phyloP scores from a whole-genome alignment of 441 rosid genomes.

The Pelargonium myrrhifolium region DNA sequence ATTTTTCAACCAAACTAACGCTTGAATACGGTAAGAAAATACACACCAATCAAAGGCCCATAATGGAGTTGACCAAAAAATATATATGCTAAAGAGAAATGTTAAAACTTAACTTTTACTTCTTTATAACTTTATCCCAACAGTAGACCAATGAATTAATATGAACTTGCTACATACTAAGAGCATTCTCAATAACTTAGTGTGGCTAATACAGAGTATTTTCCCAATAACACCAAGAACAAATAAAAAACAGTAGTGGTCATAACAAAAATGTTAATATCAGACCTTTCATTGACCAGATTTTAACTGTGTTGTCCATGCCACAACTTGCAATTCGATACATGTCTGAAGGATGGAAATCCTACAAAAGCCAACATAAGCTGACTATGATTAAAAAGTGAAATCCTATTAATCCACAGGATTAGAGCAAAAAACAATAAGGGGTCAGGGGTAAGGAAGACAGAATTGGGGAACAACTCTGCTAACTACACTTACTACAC shows the following conservation, averaged over 20 bases:
- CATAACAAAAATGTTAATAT: not conserved
- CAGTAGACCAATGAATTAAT: not conserved
- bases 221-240: not conserved
- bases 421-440: not conserved
- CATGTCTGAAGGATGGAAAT: conserved; percentile 84
- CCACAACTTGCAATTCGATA: conserved; percentile 88
- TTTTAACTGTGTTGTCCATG: conserved; percentile 88
- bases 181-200: not conserved
- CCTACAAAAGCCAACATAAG: conserved; percentile 39
- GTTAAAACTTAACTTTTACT: too few species aligned
- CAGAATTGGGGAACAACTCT: not conserved
- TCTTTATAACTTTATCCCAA: too few species aligned
- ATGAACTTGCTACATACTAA: too few species aligned
- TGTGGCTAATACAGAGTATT: not conserved
- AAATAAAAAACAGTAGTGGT: not conserved
- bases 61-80: too few species aligned
- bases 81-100: too few species aligned
- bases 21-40: too few species aligned
- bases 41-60: too few species aligned
- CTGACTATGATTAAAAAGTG: not conserved
- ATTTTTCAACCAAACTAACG: not conserved
- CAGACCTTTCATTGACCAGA: conserved; percentile 98
- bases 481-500: conserved; percentile 61
- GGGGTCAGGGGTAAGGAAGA: not conserved
- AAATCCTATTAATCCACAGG: not conserved